Base-by-base conservation (phyloP, 192 early-diverging fungal species). In the Umbelopsis isabellina region DNA sequence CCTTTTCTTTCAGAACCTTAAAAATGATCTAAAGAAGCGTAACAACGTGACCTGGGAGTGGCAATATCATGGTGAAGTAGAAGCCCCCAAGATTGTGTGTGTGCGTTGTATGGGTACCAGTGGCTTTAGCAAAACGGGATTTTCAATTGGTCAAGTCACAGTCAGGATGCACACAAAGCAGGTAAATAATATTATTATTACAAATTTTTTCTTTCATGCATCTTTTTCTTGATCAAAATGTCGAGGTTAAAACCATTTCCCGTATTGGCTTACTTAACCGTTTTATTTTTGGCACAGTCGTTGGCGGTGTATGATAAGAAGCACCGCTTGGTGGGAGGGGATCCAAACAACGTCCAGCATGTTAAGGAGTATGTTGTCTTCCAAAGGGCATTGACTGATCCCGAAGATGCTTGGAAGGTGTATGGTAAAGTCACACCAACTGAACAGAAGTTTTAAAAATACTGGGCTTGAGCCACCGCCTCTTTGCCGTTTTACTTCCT, bases 321-420 rank as follows among this genome's bases (percentile, higher is more conserved):
- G 72, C 76, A 83, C 65, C 79, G 75, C 20, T 47, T 79, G 53
- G 72, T 81, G 48, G 76, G 71, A 21, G 84, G 86, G 35, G 81
- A 78, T 74, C 71, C 84, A 41, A 77, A 85, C 30, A 88, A 84
- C 71, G 70, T 85, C 5, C 79, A 82, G 44, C 82, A 81, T 69
- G 83, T 92, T n/a, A 65, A 80, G 2, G 88, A 91, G 72, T 92
- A 91, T 68, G 75, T 91, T 51, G 90, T 91, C 4, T 88, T 91
- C 75, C 91, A 91, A 72, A 75, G 88, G 35, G 72, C 82, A 13
- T 77, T 92, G 33, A 76, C 82, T 2, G 86, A 91, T 47, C 77
- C 79, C n/a, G 74, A 76, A 5, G 86, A 86, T 23, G 83, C 82
- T 46, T 92, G 91, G 91, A 72, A 58, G 49, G 86, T 92, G 45